Base-by-base conservation (phyloP, 805 yeast genomes). In the Ogataea neopini region DNA sequence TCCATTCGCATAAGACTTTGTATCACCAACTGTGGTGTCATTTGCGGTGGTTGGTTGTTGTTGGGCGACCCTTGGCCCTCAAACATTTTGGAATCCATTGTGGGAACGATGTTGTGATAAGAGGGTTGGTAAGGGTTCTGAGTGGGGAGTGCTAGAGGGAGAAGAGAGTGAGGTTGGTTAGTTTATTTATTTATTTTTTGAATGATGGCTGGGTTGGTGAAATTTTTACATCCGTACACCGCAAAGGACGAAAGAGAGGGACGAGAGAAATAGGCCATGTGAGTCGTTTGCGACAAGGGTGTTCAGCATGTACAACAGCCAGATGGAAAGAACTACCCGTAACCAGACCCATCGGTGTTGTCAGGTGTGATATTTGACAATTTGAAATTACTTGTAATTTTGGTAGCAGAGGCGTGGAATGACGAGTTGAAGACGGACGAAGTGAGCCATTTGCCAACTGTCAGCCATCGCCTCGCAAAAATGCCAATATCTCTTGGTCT, bases 1-100 rank as follows among this genome's bases (percentile, higher is more conserved):
- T 66, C 66, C 67, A 69, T 59, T 35, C 60, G 54, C 62, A 67
- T 65, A 40, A 69, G 49, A 35, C 64, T 63, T 30, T 67, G 69
- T 4, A 63, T 41, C n/a, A 66, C 43, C 48, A 60, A 61, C 18
- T 62, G 64, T 2, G 65, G 59, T 8, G 60, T 54, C 51, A 58
- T 53, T 17, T 55, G 56, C 9, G 56, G 59, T 13, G 56, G 56
- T 45, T 38, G 52, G 43, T 40, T 28, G 50, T 40, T 43, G 50
- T 40, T 48, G 48, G 42, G 43, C 44, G 47, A 41, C 19, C 51
- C 40, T 29, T 28, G 41, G 13, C 49, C 51, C 37, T 52, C 54
- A 40, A 47, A 50, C 54, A 50, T 47, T n/a, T 34, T 43, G 18
- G 36, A 39, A 17, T 39, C 42, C 42, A 39, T 34, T 25, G 38